These are phyloP conservation scores for Triangularia verruculosa DNA, from an alignment of 2,329 filamentous ascomycete species.

Conservation along the genomic window DNA sequence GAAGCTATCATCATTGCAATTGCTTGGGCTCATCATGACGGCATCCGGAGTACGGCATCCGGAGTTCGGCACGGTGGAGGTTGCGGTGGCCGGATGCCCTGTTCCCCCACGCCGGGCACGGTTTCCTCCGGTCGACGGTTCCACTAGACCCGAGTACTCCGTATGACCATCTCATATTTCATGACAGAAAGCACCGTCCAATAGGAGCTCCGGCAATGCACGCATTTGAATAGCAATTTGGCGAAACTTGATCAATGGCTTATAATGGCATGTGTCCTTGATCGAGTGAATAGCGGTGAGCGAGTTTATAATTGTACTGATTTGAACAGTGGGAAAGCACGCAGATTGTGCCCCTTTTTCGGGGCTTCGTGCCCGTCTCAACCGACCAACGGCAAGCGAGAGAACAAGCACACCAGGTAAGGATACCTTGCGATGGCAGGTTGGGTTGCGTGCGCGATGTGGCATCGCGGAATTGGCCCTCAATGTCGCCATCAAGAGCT, in stretches of 20 bases:
- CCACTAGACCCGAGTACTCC: neutral
- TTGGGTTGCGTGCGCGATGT: constrained; percentile 14
- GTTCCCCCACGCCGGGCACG: neutral
- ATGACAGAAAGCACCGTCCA: neutral
- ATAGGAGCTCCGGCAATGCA: neutral
- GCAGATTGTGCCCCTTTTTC: neutral
- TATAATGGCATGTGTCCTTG: neutral
- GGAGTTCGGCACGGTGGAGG: neutral
- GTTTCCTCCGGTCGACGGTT: neutral
- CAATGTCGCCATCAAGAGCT: neutral
- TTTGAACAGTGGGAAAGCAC: neutral
- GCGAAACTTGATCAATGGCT: neutral
- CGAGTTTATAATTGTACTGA: neutral
- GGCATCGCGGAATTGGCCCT: constrained; percentile 16
- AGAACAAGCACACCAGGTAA: neutral
- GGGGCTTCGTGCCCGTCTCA: neutral
- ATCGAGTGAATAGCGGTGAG: constrained; percentile 1
- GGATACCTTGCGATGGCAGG: neutral
- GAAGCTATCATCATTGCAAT: neutral
- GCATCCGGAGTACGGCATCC: neutral
- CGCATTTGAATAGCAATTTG: neutral
- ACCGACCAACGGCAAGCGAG: neutral
- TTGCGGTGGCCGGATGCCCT: neutral
- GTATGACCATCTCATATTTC: neutral
- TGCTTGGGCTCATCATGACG: neutral